Percentiles rank a stretch among this genome's conserved stretches.
Conservation (phyloP, 2,329 filamentous ascomycete species). For the Hymenoscyphus salicellus region DNA sequence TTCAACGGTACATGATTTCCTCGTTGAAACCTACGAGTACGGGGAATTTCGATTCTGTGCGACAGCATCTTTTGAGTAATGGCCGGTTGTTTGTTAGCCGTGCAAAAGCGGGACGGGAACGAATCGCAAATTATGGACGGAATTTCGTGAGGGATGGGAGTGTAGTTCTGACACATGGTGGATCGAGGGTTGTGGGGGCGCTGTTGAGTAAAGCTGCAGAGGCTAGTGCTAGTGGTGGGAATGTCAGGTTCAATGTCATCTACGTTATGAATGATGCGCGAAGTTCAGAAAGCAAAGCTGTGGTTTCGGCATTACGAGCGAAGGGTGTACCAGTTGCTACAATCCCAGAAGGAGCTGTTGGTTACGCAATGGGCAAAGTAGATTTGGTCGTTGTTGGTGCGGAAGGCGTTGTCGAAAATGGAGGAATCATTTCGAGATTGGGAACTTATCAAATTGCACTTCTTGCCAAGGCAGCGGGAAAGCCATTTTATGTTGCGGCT, state of each 20-base stretch:
- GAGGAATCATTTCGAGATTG: constrained; percentile 84
- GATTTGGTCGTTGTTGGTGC: constrained; percentile 65
- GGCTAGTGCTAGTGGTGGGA: constrained; percentile 48
- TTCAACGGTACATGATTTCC: constrained; percentile 87
- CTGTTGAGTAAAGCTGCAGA: constrained; percentile 73
- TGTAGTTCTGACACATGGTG: constrained; percentile 87
- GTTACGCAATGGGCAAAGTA: constrained; percentile 74
- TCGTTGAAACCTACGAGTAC: constrained; percentile 53
- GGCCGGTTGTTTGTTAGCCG: constrained; percentile 81
- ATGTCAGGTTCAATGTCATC: constrained; percentile 76
- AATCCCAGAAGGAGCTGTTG: constrained; percentile 71
- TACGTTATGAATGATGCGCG: constrained; percentile 64
- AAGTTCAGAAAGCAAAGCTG: constrained; percentile 61
- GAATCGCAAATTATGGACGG: constrained; percentile 76
- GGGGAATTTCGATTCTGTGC: constrained; percentile 75
- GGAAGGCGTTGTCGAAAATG: constrained; percentile 91
- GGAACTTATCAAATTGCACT: constrained; percentile 83
- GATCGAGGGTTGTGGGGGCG: constrained; percentile 77
- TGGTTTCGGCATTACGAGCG: constrained; percentile 67
- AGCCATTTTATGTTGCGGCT: constrained; percentile 83
- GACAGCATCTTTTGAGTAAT: constrained; percentile 80
- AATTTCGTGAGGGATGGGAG: constrained; percentile 75
- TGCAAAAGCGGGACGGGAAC: constrained; percentile 79
- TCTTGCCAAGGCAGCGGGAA: constrained; percentile 64
- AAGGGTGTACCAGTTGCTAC: constrained; percentile 80